Conservation (phyloP, 2,329 filamentous ascomycete genomes). For the Diaporthe vaccinii region DNA sequence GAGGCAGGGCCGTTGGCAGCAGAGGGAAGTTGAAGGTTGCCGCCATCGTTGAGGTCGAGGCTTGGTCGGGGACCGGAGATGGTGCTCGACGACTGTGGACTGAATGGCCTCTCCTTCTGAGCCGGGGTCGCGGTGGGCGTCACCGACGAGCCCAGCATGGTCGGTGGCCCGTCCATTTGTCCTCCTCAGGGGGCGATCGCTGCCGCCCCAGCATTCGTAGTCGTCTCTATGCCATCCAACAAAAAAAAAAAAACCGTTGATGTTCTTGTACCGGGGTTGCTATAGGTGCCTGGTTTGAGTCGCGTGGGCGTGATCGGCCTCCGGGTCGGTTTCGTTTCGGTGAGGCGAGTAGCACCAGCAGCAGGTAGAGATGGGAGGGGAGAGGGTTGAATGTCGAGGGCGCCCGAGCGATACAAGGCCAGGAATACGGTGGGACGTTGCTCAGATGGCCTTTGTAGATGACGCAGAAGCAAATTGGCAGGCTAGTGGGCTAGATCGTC, state of each 20-base stretch:
- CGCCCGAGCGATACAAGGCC: neutral
- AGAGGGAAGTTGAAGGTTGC: slow-evolving; percentile 61
- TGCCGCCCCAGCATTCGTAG: slow-evolving; percentile 48
- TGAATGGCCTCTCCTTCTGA: slow-evolving; percentile 60
- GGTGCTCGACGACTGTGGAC: slow-evolving; percentile 58
- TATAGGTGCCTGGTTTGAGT: neutral
- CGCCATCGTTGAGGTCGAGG: slow-evolving; percentile 67
- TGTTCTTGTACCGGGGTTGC: neutral
- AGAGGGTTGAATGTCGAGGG: neutral
- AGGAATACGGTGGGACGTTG: slow-evolving; percentile 19
- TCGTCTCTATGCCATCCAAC: slow-evolving; percentile 39
- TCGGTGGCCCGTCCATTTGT: slow-evolving; percentile 53
- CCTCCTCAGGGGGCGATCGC: slow-evolving; percentile 48
- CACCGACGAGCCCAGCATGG: slow-evolving; percentile 67
- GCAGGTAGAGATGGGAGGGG: neutral
- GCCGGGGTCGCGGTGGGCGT: slow-evolving; percentile 58
- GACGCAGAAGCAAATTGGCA: slow-evolving; percentile 28
- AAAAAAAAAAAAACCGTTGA: neutral
- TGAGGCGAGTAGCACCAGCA: neutral
- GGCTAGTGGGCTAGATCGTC: slow-evolving; percentile 21
- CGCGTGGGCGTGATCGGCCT: slow-evolving; percentile 4
- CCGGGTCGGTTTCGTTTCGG: neutral
- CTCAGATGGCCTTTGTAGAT: slow-evolving; percentile 12
- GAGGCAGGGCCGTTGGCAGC: slow-evolving; percentile 55
- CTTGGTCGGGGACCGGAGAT: slow-evolving; percentile 59